Percentiles rank a stretch among this genome's conserved stretches.
Conservation (phyloP, 2,329 filamentous ascomycete genomes). For the Calonectria montana region DNA sequence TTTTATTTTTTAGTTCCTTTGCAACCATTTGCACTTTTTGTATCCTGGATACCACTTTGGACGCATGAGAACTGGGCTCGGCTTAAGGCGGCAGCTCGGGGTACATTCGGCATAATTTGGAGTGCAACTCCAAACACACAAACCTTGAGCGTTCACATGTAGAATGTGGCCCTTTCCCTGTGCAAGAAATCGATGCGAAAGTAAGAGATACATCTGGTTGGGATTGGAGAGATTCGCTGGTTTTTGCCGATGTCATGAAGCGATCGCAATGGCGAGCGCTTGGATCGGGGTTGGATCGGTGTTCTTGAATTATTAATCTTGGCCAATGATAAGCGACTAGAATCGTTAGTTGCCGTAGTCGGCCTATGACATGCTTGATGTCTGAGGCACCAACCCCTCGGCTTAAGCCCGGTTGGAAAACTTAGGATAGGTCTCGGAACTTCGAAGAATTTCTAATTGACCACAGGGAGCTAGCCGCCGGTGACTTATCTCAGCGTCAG, state of each 20-base stretch:
- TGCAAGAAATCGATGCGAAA: too few species aligned
- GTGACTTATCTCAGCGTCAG: conserved; percentile 21
- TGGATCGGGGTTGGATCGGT: conserved; percentile 30
- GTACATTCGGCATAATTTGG: conserved; percentile 41
- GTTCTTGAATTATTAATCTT: conserved; percentile 21
- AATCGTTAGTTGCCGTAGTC: conserved; percentile 32
- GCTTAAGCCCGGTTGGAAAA: conserved; percentile 46
- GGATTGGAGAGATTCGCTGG: background rate
- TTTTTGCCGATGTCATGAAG: background rate
- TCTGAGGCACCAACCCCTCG: conserved; percentile 41
- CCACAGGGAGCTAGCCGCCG: conserved; percentile 27
- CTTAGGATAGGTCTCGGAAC: conserved; percentile 44
- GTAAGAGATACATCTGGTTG: too few species aligned
- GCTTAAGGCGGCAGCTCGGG: conserved; percentile 32
- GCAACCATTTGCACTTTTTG: background rate
- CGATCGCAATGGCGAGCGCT: background rate
- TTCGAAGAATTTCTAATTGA: conserved; percentile 39
- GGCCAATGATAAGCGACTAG: conserved; percentile 31
- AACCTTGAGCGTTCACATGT: background rate
- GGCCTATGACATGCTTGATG: conserved; percentile 47
- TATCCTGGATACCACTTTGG: background rate
- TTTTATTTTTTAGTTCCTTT: background rate
- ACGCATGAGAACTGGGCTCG: conserved; percentile 21
- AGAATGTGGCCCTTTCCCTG: too few species aligned
- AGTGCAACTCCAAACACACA: background rate